Evolutionary conservation across 495 filamentous ascomycete species (phyloP), one percentile per base, ranked within the genome.

Genomic region (Penicillium taxi): DNA sequence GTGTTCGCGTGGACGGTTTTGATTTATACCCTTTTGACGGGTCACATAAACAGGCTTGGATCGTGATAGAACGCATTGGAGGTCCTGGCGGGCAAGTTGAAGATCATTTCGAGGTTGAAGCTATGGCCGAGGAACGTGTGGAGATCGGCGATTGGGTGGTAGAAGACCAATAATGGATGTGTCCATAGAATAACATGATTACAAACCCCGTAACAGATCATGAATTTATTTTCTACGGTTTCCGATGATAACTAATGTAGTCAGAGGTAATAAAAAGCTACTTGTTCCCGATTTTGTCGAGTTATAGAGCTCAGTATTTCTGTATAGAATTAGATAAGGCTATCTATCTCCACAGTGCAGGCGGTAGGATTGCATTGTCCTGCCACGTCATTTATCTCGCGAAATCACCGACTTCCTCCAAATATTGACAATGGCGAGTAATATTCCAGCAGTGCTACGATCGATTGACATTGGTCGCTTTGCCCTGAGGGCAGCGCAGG

Each of bases 381-480:
- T 26, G 16, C 20, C 9, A 17, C 21, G 12, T 13, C 18, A 21
- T 38, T 23, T 32, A 25, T 15, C 11, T 37, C 26, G n/a, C 37
- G 16, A 22, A 15, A 39, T 22, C 38, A 26, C 33, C n/a, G n/a
- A n/a, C n/a, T n/a, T n/a, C n/a, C n/a, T n/a, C n/a, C n/a, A n/a
- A n/a, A n/a, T n/a, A n/a, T 42, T 15, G 29, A 42, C 16, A 15
- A 94, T 94, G 86, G 76, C 84, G 22, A 70, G 74, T 48, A 69
- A 66, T 41, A 67, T 96, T 43, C 91, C 93, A 6, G 68, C 72
- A 9, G 78, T 78, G 53, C 64, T 99, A 15, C 82, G 80, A 57
- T 67, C 77, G 16, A 78, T 81, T 35, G 86, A 90, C 47, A 77
- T 94, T 47, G 77, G 74, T 40, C 77, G 81, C 11, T 96, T 88